Evolutionary conservation across 2,329 filamentous ascomycete species (phyloP).

Genomic region (Talaromyces piceae): DNA sequence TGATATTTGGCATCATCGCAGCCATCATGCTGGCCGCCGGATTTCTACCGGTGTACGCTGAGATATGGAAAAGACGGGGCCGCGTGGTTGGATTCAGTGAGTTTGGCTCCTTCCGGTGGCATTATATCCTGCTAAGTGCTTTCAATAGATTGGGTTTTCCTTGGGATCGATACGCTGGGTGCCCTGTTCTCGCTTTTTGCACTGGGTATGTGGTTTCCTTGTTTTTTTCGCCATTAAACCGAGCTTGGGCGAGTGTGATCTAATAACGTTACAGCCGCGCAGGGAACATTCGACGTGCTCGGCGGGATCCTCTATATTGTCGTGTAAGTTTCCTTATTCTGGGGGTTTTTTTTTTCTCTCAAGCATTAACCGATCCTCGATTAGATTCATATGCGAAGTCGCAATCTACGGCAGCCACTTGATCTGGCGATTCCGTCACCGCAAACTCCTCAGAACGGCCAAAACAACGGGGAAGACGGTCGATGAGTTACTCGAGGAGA

Average conservation of each 20-base stretch:
- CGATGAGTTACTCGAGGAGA: conserved; percentile 43
- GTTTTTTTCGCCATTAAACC: conserved; percentile 12
- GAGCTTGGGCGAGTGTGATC: not conserved
- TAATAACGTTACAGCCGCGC: conserved; percentile 39
- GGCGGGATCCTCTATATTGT: conserved; percentile 55
- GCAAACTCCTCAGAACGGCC: conserved; percentile 46
- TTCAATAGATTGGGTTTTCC: conserved; percentile 46
- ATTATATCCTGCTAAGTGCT: not conserved
- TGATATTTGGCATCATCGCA: conserved; percentile 52
- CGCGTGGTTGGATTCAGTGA: conserved; percentile 55
- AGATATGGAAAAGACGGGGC: conserved; percentile 55
- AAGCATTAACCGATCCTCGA: not conserved
- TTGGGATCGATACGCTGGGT: conserved; percentile 53
- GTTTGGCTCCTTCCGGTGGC: conserved; percentile 12
- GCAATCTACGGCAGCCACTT: conserved; percentile 55
- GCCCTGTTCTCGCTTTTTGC: conserved; percentile 59
- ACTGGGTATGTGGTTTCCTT: conserved; percentile 41
- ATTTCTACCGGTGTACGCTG: conserved; percentile 54
- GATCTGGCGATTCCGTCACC: conserved; percentile 52
- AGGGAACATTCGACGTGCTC: conserved; percentile 54
- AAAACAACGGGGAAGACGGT: conserved; percentile 47
- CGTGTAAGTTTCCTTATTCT: conserved; percentile 39
- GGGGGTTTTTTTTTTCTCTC: not conserved
- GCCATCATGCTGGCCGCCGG: conserved; percentile 51
- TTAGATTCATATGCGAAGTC: conserved; percentile 49